These are phyloP conservation scores for Cyathus olla DNA, from an alignment of 1,284 basidiomycete species.

Conservation along the genomic window DNA sequence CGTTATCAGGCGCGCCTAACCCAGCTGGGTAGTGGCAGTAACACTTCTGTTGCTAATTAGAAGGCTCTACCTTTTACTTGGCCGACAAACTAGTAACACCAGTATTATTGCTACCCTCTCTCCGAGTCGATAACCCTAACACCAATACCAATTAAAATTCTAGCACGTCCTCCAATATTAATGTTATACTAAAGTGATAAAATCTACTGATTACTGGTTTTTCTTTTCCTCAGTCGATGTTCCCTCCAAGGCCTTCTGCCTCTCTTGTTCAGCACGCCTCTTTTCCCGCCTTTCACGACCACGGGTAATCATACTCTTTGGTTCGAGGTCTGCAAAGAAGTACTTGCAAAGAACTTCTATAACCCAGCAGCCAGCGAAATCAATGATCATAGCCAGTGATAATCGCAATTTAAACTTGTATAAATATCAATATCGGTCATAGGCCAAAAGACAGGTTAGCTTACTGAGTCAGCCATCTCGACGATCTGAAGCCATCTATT, in stretches of 20 bases:
- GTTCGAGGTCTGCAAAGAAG: constrained; percentile 91
- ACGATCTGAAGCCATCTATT: constrained; percentile 98
- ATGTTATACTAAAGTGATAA: too few relatives aligned
- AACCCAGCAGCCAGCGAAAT: constrained; percentile 91
- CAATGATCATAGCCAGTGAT: constrained; percentile 85
- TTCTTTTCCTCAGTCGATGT: constrained; percentile 4
- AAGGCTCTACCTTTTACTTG: too few relatives aligned
- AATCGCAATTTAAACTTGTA: constrained; percentile 84
- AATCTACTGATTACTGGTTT: too few relatives aligned
- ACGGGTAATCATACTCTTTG: constrained; percentile 86
- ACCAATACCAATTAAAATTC: too few relatives aligned
- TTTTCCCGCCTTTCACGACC: constrained; percentile 77
- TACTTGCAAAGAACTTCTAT: constrained; percentile 89
- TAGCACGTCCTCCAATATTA: too few relatives aligned
- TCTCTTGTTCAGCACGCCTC: constrained; percentile 34
- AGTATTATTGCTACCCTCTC: too few relatives aligned
- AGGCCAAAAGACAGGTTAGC: constrained; percentile 32
- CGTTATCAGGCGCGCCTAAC: too few relatives aligned
- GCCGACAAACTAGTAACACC: too few relatives aligned
- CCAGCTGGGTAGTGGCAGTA: too few relatives aligned
- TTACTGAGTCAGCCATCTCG: constrained; percentile 84
- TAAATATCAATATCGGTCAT: neutral
- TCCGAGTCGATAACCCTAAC: too few relatives aligned
- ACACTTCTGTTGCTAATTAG: too few relatives aligned
- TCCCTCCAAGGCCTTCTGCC: constrained; percentile 25